Conservation (phyloP, 2,329 filamentous ascomycete species). For the Aureobasidium sp. region DNA sequence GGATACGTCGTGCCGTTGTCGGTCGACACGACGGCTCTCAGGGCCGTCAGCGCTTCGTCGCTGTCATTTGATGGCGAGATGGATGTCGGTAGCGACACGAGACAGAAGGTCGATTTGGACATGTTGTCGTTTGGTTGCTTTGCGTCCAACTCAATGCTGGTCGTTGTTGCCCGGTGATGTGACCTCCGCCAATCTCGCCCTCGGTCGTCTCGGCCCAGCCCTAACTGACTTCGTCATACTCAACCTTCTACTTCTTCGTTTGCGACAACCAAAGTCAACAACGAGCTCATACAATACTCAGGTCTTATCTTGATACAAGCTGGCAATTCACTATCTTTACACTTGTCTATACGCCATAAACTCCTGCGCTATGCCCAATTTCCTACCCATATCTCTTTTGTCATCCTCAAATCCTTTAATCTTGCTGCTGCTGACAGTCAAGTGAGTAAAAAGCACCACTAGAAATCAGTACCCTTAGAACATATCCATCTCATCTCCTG, state of each 20-base stretch:
- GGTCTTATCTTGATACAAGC: neutral
- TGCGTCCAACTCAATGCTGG: neutral
- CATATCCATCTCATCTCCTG: conserved; percentile 23
- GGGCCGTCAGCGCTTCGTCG: conserved; percentile 69
- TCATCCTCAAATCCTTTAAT: neutral
- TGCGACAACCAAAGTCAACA: rapidly evolving
- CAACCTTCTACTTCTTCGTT: neutral
- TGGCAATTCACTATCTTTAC: conserved; percentile 1
- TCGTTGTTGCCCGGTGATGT: conserved; percentile 7
- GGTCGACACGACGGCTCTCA: conserved; percentile 61
- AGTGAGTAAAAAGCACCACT: neutral
- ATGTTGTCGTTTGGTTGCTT: conserved; percentile 19
- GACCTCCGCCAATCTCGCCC: conserved; percentile 5
- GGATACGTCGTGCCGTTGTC: conserved; percentile 68
- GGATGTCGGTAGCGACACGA: conserved; percentile 82
- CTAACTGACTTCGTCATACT: neutral
- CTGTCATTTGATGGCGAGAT: conserved; percentile 73
- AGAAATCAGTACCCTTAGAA: neutral
- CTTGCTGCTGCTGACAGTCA: neutral
- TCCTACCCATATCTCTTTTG: neutral
- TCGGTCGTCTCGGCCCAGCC: neutral
- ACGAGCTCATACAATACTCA: neutral
- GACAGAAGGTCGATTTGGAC: conserved; percentile 60
- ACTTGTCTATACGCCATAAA: neutral
- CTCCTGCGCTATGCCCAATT: conserved; percentile 11